Conservation (phyloP, 2,329 filamentous ascomycete genomes). For the Pseudocercospora crystallina region DNA sequence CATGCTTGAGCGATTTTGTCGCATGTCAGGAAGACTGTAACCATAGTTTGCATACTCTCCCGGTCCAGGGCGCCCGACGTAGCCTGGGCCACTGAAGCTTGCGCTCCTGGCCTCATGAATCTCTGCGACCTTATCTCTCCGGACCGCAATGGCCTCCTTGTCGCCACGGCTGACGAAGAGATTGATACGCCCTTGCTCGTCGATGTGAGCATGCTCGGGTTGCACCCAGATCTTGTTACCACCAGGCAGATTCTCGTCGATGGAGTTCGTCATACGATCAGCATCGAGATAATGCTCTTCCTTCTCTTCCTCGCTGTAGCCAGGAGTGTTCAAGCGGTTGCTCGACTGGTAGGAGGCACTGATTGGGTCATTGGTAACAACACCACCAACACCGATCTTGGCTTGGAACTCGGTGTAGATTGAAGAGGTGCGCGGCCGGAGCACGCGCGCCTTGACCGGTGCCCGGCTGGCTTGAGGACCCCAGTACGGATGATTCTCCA, state of each 20-base stretch:
- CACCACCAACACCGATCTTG: constrained; percentile 46
- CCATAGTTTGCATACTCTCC: constrained; percentile 29
- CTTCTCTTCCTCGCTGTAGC: constrained; percentile 23
- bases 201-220: constrained; percentile 47
- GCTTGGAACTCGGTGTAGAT: constrained; percentile 37
- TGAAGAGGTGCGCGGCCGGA: constrained; percentile 47
- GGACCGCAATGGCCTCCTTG: constrained; percentile 35
- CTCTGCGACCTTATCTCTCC: constrained; percentile 27
- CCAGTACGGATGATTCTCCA: constrained; percentile 60
- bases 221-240: constrained; percentile 56
- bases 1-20: constrained; percentile 12
- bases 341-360: not conserved
- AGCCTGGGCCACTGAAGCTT: constrained; percentile 9
- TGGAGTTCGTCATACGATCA: constrained; percentile 39
- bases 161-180: constrained; percentile 36
- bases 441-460: constrained; percentile 59
- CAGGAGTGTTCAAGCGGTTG: not conserved
- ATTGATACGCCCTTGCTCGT: constrained; percentile 45
- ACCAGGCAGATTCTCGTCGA: constrained; percentile 48
- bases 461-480: constrained; percentile 56
- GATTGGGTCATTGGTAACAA: constrained; percentile 36
- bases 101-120: constrained; percentile 25
- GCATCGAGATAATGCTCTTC: constrained; percentile 41
- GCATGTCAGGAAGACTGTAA: constrained; percentile 25
- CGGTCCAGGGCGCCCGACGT: constrained; percentile 1